Percentiles rank a stretch among this genome's conserved stretches.
phyloP scores from a whole-genome alignment of 2,329 filamentous ascomycete genomes.

The Thelonectria discophora region DNA sequence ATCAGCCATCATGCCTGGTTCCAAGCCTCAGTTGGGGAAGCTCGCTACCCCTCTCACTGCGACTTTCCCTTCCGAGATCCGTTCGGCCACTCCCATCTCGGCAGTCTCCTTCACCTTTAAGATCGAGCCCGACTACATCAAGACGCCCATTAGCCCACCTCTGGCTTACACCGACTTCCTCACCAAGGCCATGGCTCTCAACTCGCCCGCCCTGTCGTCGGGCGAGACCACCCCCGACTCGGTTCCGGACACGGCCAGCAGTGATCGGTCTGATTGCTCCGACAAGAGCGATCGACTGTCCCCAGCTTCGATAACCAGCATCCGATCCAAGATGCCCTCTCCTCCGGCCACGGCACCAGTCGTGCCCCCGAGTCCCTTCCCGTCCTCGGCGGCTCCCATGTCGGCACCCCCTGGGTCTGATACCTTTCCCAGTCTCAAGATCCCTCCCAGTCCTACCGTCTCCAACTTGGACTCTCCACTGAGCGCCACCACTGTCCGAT shows the following conservation, averaged over 20 bases:
- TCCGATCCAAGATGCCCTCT: constrained; percentile 44
- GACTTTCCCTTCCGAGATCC: constrained; percentile 68
- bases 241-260: constrained; percentile 64
- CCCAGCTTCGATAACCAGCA: constrained; percentile 54
- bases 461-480: constrained; percentile 75
- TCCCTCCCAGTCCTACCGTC: constrained; percentile 78
- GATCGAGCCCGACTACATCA: constrained; percentile 66
- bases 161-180: constrained; percentile 93
- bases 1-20: constrained; percentile 57
- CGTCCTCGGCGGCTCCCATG: constrained; percentile 61
- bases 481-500: constrained; percentile 68
- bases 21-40: constrained; percentile 68
- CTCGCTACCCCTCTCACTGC: constrained; percentile 70
- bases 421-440: constrained; percentile 73
- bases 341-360: constrained; percentile 50
- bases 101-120: constrained; percentile 52
- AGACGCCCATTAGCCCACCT: constrained; percentile 92
- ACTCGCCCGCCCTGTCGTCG: constrained; percentile 70
- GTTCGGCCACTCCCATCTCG: constrained; percentile 73
- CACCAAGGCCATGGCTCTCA: constrained; percentile 76
- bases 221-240: constrained; percentile 59
- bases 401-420: constrained; percentile 69
- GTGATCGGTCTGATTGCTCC: constrained; percentile 64
- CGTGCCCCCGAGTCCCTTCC: constrained; percentile 60
- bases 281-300: constrained; percentile 64